phyloP scores from a whole-genome alignment of 257 asterid species.

The Parsonsia alboflavescens region DNA sequence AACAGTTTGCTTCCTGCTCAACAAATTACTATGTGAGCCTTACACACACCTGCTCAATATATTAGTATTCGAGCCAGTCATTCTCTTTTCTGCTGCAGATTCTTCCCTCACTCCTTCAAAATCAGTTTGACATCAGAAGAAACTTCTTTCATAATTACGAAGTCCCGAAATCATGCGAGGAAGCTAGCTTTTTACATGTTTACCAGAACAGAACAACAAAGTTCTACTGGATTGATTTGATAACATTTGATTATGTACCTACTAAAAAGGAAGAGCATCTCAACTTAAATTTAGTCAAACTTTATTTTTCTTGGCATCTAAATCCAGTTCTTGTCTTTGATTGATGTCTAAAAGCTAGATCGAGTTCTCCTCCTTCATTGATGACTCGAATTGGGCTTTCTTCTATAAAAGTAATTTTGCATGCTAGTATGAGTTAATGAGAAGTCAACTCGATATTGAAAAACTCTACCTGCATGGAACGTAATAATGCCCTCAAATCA shows the following conservation, averaged over 20 bases:
- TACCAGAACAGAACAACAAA: neutral
- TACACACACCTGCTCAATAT: neutral
- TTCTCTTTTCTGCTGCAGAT: neutral
- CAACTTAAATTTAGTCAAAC: neutral
- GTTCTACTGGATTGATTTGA: neutral
- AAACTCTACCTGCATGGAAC: constrained; percentile 81
- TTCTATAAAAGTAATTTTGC: neutral
- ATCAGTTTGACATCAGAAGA: neutral
- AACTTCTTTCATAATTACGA: neutral
- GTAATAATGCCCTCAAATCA: constrained; percentile 85
- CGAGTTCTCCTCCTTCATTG: neutral
- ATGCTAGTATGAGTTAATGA: neutral
- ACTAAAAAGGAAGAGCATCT: neutral
- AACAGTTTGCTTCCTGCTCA: neutral
- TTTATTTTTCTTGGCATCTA: neutral
- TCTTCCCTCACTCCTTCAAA: neutral
- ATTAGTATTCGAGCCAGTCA: neutral
- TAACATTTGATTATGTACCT: neutral
- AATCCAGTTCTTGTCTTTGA: neutral
- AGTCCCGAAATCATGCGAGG: neutral
- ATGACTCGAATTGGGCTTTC: neutral
- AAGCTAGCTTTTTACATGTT: neutral
- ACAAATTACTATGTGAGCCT: neutral
- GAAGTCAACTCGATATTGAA: neutral
- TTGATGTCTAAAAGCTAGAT: neutral